These are phyloP conservation scores for Saccharomyces mikatae DNA, from an alignment of 805 yeast genomes.

Conservation along the genomic window DNA sequence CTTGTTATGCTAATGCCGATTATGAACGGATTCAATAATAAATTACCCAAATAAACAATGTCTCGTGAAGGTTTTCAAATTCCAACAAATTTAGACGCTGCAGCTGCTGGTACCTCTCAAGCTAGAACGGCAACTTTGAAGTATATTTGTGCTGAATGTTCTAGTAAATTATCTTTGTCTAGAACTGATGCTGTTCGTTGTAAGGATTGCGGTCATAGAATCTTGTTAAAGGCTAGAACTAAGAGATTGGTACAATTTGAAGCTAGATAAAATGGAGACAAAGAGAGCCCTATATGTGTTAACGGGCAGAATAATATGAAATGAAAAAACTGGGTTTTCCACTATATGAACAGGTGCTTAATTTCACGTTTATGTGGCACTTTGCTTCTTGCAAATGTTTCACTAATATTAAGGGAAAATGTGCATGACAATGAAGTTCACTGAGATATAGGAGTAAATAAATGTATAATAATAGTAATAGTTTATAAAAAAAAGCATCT, in stretches of 20 bases:
- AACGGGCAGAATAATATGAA: background rate
- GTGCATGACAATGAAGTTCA: background rate
- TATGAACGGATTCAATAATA: background rate
- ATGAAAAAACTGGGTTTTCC: background rate
- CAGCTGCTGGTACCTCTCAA: constrained; percentile 70
- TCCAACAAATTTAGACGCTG: constrained; percentile 74
- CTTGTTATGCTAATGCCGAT: background rate
- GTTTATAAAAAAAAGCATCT: background rate
- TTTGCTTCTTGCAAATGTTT: background rate
- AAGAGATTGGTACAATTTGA: constrained; percentile 91
- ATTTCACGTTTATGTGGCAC: background rate
- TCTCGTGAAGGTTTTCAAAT: constrained; percentile 83
- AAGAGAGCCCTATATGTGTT: background rate
- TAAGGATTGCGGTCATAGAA: constrained; percentile 98
- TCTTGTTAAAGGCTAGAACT: constrained; percentile 92
- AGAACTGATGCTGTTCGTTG: constrained; percentile 97
- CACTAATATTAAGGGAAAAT: background rate
- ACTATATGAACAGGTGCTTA: background rate
- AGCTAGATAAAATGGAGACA: constrained; percentile 44
- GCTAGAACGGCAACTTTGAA: constrained; percentile 76
- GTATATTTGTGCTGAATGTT: constrained; percentile 95
- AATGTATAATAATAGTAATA: background rate
- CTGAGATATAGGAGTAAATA: background rate
- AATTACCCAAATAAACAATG: constrained; percentile 19
- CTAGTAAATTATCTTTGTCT: constrained; percentile 75